Base-by-base conservation (phyloP, 2,329 filamentous ascomycete genomes). In the Leptodontidium sp. region DNA sequence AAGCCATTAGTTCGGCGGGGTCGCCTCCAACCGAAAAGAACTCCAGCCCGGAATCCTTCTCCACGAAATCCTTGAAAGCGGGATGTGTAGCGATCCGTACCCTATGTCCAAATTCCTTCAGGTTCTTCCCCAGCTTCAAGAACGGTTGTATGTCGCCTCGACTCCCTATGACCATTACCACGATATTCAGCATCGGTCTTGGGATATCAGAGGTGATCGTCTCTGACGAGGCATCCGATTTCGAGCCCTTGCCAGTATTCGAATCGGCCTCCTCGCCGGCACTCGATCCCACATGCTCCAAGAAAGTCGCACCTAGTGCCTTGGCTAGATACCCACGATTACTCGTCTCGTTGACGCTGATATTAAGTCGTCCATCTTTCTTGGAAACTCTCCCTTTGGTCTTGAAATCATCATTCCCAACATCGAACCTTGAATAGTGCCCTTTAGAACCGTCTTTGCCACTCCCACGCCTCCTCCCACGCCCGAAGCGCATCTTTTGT, bases 71-170 rank as follows among this genome's bases (percentile, higher is more conserved):
- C 59, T 88, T 88, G 78, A 95, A 95, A 0, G 88, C 88, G 1
- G 91, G 91, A 75, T 95, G 93, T 0, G 92, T 94, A 1, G 92
- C 92, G 61, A 95, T 90, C 17, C 92, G 86, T 2, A 95, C 91
- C 8, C 91, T 86, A 77, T 95, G 92, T 0, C 90, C 90, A 71
- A 92, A 89, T 64, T 93, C 86, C 75, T 91, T 89, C 53, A 96
- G 80, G 0, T 92, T 85, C 79, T 91, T 90, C 24, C 90, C 92
- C 61, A 96, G 86, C 72, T 89, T 89, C 24, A 96, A 79, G 70
- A 96, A 96, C 0, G 93, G 93, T 76, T 96, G 93, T 2, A 92
- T 90, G 75, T 96, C 93, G 45, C 93, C 93, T 61, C 93, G 85
- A 2, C 89, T 92, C 2, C 93, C 93, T 73, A 95, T 93, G 7